phyloP scores from a whole-genome alignment of 805 yeast species.

The Saccharomycopsis synnaedendra region DNA sequence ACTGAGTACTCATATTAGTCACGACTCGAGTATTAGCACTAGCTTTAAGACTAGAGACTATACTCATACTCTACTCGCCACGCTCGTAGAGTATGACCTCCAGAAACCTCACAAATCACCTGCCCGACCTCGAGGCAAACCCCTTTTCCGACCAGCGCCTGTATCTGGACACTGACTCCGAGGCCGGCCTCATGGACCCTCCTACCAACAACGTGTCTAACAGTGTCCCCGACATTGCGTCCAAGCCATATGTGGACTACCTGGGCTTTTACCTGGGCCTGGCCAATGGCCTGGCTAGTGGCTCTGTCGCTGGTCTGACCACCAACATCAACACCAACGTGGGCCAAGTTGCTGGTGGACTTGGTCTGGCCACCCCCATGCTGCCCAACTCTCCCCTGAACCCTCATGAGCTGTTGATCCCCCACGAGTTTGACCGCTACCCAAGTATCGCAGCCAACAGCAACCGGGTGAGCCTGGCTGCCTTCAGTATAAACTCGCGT shows the following conservation, averaged over 20 bases:
- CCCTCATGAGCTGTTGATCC: slow-evolving; percentile 23
- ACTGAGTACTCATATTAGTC: too few relatives aligned
- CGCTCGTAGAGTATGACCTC: slow-evolving; percentile 19
- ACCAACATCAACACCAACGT: slow-evolving; percentile 12
- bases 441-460: slow-evolving; percentile 50
- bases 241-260: slow-evolving; percentile 29
- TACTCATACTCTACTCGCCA: background rate
- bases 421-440: slow-evolving; percentile 56
- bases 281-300: slow-evolving; percentile 19
- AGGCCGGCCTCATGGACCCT: slow-evolving; percentile 1
- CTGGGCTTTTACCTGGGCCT: slow-evolving; percentile 31
- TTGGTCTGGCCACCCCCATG: slow-evolving; percentile 41
- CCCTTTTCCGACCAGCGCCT: slow-evolving; percentile 20
- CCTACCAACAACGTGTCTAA: slow-evolving; percentile 2
- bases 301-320: slow-evolving; percentile 19
- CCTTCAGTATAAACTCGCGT: slow-evolving; percentile 28
- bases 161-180: slow-evolving; percentile 10
- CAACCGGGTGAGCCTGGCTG: slow-evolving; percentile 31
- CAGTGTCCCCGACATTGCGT: background rate
- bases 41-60: too few relatives aligned
- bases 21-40: too few relatives aligned
- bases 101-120: slow-evolving; percentile 22
- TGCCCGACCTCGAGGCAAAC: slow-evolving; percentile 20
- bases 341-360: slow-evolving; percentile 14
- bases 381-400: slow-evolving; percentile 18